A percentile compares a stretch with the other conserved stretches of the same genome.
phyloP scores from a whole-genome alignment of 305 asterid genomes.

The Withania somnifera region DNA sequence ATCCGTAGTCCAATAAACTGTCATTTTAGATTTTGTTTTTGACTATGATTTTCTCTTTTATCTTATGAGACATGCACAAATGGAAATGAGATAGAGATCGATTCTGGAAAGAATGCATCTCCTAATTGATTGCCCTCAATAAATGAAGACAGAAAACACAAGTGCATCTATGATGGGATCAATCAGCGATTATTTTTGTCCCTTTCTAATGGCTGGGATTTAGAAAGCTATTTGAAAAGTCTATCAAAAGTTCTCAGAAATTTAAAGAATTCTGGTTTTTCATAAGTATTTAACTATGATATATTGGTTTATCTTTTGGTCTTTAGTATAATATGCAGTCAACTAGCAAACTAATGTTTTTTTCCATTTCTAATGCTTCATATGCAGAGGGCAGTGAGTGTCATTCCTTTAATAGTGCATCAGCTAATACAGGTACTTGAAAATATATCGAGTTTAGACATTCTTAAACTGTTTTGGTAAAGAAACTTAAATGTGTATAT shows the following conservation, averaged over 20 bases:
- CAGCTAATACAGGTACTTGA: no score
- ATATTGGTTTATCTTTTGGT: neutral
- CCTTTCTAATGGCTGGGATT: constrained; percentile 99
- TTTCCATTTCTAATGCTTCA: no score
- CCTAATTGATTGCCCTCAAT: constrained; percentile 96
- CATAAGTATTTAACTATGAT: no score
- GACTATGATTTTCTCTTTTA: constrained; percentile 19
- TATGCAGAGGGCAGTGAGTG: no score
- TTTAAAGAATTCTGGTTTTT: no score
- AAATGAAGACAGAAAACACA: constrained; percentile 93
- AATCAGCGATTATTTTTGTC: constrained; percentile 92
- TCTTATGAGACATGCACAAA: constrained; percentile 95
- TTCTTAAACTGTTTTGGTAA: no score
- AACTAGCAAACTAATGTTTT: no score
- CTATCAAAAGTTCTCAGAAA: constrained; percentile 86
- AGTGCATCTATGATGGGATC: constrained; percentile 97
- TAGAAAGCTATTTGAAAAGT: constrained; percentile 83
- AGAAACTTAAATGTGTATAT: no score
- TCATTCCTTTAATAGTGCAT: no score
- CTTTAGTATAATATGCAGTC: no score
- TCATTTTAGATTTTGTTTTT: neutral
- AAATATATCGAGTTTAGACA: no score
- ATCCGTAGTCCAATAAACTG: neutral
- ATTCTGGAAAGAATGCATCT: constrained; percentile 65
- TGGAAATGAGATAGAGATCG: constrained; percentile 92